A percentile compares a stretch with the other conserved stretches of the same genome.
These are phyloP conservation scores for Ceratocystis lukuohia DNA, from an alignment of 2,329 filamentous ascomycete species.

Conservation along the genomic window DNA sequence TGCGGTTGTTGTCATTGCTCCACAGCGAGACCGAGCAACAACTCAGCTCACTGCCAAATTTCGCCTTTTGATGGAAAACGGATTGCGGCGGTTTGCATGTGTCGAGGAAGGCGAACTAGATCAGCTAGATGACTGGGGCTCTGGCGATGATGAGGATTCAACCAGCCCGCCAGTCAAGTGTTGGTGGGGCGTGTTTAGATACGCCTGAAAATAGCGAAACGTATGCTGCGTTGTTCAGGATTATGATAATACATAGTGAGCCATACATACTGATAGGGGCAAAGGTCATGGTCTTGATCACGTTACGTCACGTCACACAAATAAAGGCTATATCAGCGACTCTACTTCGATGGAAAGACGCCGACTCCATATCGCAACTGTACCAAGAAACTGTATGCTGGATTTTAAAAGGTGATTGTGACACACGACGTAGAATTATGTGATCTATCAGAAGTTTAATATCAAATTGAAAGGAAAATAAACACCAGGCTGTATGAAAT, in stretches of 20 bases:
- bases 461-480: not conserved
- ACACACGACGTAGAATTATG: not conserved
- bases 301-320: not conserved
- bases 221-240: not conserved
- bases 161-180: constrained; percentile 39
- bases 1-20: constrained; percentile 66
- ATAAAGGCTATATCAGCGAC: not conserved
- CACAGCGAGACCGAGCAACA: constrained; percentile 57
- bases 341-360: not conserved
- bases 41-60: constrained; percentile 50
- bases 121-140: constrained; percentile 62
- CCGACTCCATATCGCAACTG: not conserved
- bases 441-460: not conserved
- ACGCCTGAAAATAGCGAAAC: not conserved
- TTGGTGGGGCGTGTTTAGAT: constrained; percentile 53
- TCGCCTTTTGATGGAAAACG: constrained; percentile 43
- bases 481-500: constrained; percentile 8
- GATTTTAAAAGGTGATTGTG: not conserved
- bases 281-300: too few species aligned
- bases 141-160: constrained; percentile 30
- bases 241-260: too few species aligned
- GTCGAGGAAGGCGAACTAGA: constrained; percentile 48
- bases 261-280: too few species aligned
- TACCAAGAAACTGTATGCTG: not conserved
- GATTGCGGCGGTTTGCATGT: constrained; percentile 33